These are phyloP conservation scores for Pezicula carpinea DNA, from an alignment of 2,329 filamentous ascomycete species.

Conservation along the genomic window DNA sequence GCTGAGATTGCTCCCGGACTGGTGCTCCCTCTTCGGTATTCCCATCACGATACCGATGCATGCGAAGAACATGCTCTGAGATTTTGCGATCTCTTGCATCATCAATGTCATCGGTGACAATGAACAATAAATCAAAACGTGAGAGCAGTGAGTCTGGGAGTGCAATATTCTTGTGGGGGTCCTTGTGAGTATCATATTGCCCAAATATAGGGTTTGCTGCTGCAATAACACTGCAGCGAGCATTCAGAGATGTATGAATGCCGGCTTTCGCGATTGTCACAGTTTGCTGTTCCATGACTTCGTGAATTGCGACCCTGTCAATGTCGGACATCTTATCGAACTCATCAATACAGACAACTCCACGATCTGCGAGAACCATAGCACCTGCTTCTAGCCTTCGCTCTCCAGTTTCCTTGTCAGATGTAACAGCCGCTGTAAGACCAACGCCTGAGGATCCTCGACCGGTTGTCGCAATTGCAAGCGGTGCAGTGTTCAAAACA, in stretches of 20 bases:
- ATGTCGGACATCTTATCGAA: conserved; percentile 99
- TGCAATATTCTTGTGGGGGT: conserved; percentile 97
- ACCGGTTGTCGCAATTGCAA: conserved; percentile 95
- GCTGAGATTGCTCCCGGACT: conserved; percentile 79
- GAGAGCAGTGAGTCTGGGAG: conserved; percentile 93
- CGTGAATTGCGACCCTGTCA: conserved; percentile 96
- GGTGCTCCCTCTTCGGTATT: conserved; percentile 93
- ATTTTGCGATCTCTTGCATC: conserved; percentile 86
- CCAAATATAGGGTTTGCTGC: conserved; percentile 97
- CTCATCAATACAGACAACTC: conserved; percentile 97
- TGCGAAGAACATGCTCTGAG: conserved; percentile 93
- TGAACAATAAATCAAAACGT: conserved; percentile 96
- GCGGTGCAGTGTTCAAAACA: conserved; percentile 90
- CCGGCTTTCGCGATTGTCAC: conserved; percentile 98
- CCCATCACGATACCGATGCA: conserved; percentile 92
- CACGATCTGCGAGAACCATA: conserved; percentile 96
- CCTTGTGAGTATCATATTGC: conserved; percentile 97
- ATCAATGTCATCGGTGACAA: conserved; percentile 97
- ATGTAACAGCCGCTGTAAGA: conserved; percentile 93
- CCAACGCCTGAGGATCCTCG: conserved; percentile 95
- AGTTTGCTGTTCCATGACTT: conserved; percentile 99
- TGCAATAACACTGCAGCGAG: conserved; percentile 91
- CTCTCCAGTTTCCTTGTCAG: conserved; percentile 96
- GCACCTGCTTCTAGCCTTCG: conserved; percentile 92
- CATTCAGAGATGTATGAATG: conserved; percentile 95